phyloP scores from a whole-genome alignment of 257 asterid species.

The Solanum lignicaule region DNA sequence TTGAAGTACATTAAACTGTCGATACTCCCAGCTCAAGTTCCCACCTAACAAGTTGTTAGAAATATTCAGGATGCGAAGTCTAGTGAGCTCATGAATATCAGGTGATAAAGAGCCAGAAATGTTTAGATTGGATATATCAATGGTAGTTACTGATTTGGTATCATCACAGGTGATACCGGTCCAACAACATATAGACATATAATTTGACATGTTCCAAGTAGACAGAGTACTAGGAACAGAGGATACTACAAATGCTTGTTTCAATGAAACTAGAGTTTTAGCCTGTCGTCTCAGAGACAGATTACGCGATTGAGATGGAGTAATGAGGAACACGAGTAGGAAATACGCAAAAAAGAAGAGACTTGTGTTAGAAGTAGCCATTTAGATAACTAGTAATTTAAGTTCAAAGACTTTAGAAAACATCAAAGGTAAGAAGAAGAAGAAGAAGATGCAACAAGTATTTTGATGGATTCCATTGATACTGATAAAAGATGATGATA shows the following conservation, averaged over 20 bases:
- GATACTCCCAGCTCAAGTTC: slow-evolving; percentile 20
- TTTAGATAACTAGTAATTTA: neutral
- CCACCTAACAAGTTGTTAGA: slow-evolving; percentile 30
- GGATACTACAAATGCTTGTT: slow-evolving; percentile 5
- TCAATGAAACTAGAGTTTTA: slow-evolving; percentile 16
- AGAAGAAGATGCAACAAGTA: neutral
- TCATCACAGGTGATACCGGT: slow-evolving; percentile 23
- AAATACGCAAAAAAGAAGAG: slow-evolving; percentile 1
- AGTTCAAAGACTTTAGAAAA: neutral
- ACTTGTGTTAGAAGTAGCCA: slow-evolving; percentile 7
- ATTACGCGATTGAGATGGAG: slow-evolving; percentile 4
- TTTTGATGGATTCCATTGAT: slow-evolving; percentile 3
- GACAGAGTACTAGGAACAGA: slow-evolving; percentile 9
- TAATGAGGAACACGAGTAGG: slow-evolving; percentile 6
- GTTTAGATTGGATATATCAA: slow-evolving; percentile 34
- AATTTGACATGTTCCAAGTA: slow-evolving; percentile 28
- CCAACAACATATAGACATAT: slow-evolving; percentile 20
- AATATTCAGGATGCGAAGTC: slow-evolving; percentile 14
- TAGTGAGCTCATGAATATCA: slow-evolving; percentile 12
- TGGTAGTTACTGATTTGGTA: slow-evolving; percentile 12
- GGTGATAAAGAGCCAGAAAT: slow-evolving; percentile 28
- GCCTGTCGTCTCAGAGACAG: slow-evolving; percentile 20
- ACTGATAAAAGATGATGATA: neutral
- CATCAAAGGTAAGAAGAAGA: neutral
- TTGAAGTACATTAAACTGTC: slow-evolving; percentile 1